These are phyloP conservation scores for Russula vinacea DNA, from an alignment of 768 basidiomycete genomes.

Conservation along the genomic window DNA sequence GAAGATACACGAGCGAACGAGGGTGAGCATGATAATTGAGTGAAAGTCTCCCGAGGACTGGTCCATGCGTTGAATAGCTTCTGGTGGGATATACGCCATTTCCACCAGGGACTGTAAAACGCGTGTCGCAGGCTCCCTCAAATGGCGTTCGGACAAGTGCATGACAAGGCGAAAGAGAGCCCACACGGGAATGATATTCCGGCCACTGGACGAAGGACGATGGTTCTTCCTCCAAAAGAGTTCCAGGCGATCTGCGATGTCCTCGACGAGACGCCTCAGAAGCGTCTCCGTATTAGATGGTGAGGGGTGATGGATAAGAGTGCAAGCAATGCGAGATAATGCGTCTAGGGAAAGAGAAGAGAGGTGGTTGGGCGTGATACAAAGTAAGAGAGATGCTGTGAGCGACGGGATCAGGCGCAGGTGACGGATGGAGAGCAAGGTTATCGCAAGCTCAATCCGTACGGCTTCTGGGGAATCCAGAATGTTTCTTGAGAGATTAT, in stretches of 20 bases:
- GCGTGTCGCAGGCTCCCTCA: conserved; percentile 41
- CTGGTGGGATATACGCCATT: conserved; percentile 44
- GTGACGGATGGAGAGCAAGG: conserved; percentile 17
- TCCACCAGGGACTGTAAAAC: conserved; percentile 52
- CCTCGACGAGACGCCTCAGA: conserved; percentile 1
- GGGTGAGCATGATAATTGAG: conserved; percentile 47
- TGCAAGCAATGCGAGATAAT: conserved; percentile 35
- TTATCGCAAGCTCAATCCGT: conserved; percentile 14
- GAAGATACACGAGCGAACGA: conserved; percentile 51
- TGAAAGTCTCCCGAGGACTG: conserved; percentile 42
- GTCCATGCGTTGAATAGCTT: conserved; percentile 44
- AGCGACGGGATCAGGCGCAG: conserved; percentile 12
- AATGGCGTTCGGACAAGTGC: conserved; percentile 40
- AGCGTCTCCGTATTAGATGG: neutral
- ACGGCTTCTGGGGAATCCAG: conserved; percentile 32
- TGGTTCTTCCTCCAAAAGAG: neutral
- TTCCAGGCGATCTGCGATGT: conserved; percentile 17
- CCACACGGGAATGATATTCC: conserved; percentile 33
- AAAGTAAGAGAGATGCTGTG: conserved; percentile 13
- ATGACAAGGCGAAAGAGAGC: conserved; percentile 45
- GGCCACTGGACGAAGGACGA: neutral
- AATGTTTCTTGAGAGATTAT: conserved; percentile 43
- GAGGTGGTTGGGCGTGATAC: conserved; percentile 29
- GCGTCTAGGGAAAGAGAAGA: conserved; percentile 35
- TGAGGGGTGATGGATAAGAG: conserved; percentile 43